Base-by-base conservation (phyloP, 1,139 yeast species). In the Hyphopichia wangnamkhiaoensis region DNA sequence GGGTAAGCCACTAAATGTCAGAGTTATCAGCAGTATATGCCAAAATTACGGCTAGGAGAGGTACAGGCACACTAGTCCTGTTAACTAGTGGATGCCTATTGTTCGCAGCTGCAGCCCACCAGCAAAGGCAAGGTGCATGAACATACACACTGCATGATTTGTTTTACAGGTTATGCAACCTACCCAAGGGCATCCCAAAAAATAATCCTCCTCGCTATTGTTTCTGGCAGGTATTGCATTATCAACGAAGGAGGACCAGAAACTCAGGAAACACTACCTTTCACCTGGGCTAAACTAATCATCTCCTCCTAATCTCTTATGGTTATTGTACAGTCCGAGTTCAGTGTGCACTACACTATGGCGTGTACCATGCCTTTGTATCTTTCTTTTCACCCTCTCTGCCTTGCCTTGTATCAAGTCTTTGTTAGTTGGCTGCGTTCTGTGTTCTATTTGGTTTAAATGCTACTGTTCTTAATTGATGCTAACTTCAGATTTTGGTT, bases 81-180 rank as follows among this genome's bases (percentile, higher is more conserved):
- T 5, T 5, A n/a, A n/a, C n/a, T n/a, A n/a, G n/a, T 29, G 5
- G 19, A n/a, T 5, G 9, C 26, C 7, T 26, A 7, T 26, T 26
- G 12, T 26, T 26, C 14, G 29, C 29, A 26, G 29, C 29, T 26
- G 29, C 29, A 26, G 9, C 14, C 14, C 5, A n/a, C 14, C 29
- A 26, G 14, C n/a, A n/a, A n/a, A n/a, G n/a, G n/a, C n/a, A 21
- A 21, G 25, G 29, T 13, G 31, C 31, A 29, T 13, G 12, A 29
- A 26, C 29, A 26, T 15, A 13, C 14, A 6, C 14, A 6, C 14
- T 26, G 14, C 12, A 10, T 21, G 25, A n/a, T 26, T n/a, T 7
- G 14, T 29, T 29, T 29, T 29, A 16, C 31, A 29, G 31, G 17
- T 29, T 29, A 29, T 29, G 29, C 29, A 26, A 26, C 29, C 12